Evolutionary conservation across 2,329 filamentous ascomycete genomes (phyloP).

Genomic region (Curvularia eragrostidis): DNA sequence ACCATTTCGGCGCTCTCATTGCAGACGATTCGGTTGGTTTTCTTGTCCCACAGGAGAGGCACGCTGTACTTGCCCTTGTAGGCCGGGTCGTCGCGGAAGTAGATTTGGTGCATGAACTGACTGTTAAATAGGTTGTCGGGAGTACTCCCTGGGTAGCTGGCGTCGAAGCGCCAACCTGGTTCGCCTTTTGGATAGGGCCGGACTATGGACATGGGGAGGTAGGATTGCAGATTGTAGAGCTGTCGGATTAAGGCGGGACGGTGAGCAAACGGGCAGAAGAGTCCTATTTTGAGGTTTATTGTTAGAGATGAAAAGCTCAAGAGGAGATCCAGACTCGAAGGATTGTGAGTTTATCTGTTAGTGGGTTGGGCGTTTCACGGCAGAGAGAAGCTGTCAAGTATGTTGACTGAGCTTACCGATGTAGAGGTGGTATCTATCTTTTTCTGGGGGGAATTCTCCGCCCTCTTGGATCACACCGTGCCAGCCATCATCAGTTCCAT

Average conservation of each 20-base stretch:
- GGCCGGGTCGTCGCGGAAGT: constrained; percentile 65
- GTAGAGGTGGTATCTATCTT: constrained; percentile 62
- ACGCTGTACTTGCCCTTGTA: constrained; percentile 69
- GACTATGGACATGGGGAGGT: constrained; percentile 65
- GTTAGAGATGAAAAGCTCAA: background rate
- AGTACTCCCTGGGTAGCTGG: constrained; percentile 64
- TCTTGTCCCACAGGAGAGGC: constrained; percentile 68
- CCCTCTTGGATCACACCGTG: constrained; percentile 58
- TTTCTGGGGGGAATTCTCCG: constrained; percentile 59
- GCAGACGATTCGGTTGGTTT: constrained; percentile 63
- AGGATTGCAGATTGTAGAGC: constrained; percentile 63
- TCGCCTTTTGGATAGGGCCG: constrained; percentile 71
- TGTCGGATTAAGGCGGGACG: constrained; percentile 64
- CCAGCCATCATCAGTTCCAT: constrained; percentile 56
- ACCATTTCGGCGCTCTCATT: constrained; percentile 68
- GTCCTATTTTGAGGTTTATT: constrained; percentile 48
- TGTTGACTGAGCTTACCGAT: constrained; percentile 48
- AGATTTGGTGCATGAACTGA: constrained; percentile 66
- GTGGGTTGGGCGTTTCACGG: background rate
- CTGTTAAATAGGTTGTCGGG: constrained; percentile 66
- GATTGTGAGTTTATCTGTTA: background rate
- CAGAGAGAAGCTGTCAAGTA: background rate
- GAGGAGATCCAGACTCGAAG: background rate
- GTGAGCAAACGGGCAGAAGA: constrained; percentile 72
- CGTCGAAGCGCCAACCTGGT: constrained; percentile 67